Conservation (phyloP, 1,139 yeast genomes). For the Hyphopichia pseudoburtonii region DNA sequence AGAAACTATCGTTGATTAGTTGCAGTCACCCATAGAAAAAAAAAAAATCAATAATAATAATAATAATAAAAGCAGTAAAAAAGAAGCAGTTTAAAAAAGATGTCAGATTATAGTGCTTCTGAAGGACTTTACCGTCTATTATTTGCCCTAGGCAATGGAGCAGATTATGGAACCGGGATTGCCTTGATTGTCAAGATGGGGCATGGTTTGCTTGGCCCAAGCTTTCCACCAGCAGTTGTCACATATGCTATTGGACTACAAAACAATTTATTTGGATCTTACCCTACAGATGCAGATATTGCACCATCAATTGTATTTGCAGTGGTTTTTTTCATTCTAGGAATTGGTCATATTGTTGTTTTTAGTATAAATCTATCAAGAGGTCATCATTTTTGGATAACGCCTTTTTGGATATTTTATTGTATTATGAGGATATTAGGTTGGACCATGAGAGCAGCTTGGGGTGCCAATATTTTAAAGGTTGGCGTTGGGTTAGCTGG, state of each 20-base stretch:
- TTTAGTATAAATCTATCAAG: constrained; percentile 32
- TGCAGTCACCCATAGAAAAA: too few species aligned
- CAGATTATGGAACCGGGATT: constrained; percentile 26
- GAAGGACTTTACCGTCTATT: constrained; percentile 20
- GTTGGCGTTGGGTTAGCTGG: constrained; percentile 30
- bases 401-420: constrained; percentile 32
- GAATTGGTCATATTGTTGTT: constrained; percentile 25
- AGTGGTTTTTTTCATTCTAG: constrained; percentile 26
- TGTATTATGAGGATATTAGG: constrained; percentile 31
- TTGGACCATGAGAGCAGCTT: constrained; percentile 28
- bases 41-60: too few species aligned
- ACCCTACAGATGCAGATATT: constrained; percentile 28
- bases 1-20: too few species aligned
- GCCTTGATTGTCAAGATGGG: constrained; percentile 16
- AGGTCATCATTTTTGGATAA: constrained; percentile 37
- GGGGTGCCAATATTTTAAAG: constrained; percentile 27
- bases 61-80: too few species aligned
- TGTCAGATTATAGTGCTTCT: constrained; percentile 18
- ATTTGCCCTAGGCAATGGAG: constrained; percentile 13
- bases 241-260: constrained; percentile 19
- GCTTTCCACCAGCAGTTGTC: constrained; percentile 20
- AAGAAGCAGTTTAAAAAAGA: too few species aligned
- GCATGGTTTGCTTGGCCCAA: constrained; percentile 21
- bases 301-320: constrained; percentile 34
- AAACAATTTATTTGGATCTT: constrained; percentile 35